Conservation (phyloP, 2,329 filamentous ascomycete genomes). For the Tolypocladium guangdongense region DNA sequence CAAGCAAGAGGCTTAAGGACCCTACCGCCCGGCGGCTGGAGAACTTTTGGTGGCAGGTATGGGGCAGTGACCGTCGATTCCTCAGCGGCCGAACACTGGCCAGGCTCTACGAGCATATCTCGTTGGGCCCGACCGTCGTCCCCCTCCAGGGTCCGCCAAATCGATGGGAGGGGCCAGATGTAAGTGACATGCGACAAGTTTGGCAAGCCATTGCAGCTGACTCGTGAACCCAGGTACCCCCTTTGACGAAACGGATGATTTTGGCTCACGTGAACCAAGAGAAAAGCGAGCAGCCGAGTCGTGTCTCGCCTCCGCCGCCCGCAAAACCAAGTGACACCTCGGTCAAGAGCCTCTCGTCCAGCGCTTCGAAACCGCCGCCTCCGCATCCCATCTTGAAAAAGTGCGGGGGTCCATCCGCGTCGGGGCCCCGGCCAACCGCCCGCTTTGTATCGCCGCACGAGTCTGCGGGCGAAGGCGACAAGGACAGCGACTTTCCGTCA, state of each 20-base stretch:
- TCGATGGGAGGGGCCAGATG: slow-evolving; percentile 39
- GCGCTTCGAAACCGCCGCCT: slow-evolving; percentile 32
- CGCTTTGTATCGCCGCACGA: slow-evolving; percentile 47
- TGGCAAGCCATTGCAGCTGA: not conserved
- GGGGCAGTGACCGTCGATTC: slow-evolving; percentile 44
- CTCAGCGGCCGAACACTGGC: slow-evolving; percentile 44
- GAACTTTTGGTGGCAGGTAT: slow-evolving; percentile 58
- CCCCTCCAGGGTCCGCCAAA: slow-evolving; percentile 42
- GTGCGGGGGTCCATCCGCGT: slow-evolving; percentile 39
- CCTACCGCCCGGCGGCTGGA: slow-evolving; percentile 52
- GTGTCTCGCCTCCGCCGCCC: slow-evolving; percentile 4
- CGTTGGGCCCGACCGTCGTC: slow-evolving; percentile 44
- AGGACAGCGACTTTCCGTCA: slow-evolving; percentile 23
- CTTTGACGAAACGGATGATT: slow-evolving; percentile 17
- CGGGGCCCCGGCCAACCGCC: slow-evolving; percentile 46
- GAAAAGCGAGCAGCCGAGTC: slow-evolving; percentile 4
- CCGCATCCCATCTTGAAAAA: slow-evolving; percentile 51
- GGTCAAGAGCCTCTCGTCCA: slow-evolving; percentile 24
- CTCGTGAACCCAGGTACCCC: slow-evolving; percentile 11
- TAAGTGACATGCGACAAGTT: slow-evolving; percentile 15
- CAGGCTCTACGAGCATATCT: slow-evolving; percentile 45
- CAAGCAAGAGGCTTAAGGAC: slow-evolving; percentile 45
- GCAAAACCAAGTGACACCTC: slow-evolving; percentile 11
- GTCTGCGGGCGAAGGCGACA: slow-evolving; percentile 31
- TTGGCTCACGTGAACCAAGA: slow-evolving; percentile 11